Conservation (phyloP, 192 early-diverging fungal species). For the Umbelopsis isabellina region DNA sequence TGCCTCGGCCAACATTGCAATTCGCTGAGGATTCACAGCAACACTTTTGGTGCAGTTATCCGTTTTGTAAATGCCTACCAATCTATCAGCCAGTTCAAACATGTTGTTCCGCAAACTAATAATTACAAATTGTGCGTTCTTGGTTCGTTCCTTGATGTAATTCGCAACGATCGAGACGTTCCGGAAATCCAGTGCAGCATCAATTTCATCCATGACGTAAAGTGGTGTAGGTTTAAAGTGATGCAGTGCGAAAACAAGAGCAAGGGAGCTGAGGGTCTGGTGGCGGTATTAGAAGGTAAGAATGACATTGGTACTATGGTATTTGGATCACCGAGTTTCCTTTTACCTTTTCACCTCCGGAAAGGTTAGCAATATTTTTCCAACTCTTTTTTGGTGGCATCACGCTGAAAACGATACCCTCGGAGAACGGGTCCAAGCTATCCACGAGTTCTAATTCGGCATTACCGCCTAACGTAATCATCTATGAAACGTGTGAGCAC, state of each 20-base stretch:
- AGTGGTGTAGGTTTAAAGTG: slow-evolving; percentile 99
- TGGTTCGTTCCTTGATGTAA: slow-evolving; percentile 97
- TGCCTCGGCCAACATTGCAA: slow-evolving; percentile 16
- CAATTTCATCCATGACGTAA: slow-evolving; percentile 99
- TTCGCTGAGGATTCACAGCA: slow-evolving; percentile 63
- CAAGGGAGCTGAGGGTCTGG: slow-evolving; percentile 95
- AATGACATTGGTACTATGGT: neutral
- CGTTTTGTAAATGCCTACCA: slow-evolving; percentile 99
- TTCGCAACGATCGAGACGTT: slow-evolving; percentile 99
- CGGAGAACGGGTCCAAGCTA: slow-evolving; percentile 96
- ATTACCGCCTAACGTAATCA: slow-evolving; percentile 98
- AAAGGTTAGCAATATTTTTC: slow-evolving; percentile 99
- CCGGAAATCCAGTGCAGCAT: slow-evolving; percentile 97
- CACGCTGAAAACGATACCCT: slow-evolving; percentile 97
- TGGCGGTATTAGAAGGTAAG: neutral
- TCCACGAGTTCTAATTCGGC: slow-evolving; percentile 98
- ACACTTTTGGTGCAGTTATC: slow-evolving; percentile 86
- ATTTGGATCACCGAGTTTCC: neutral
- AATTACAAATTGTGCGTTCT: slow-evolving; percentile 98
- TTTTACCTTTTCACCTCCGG: slow-evolving; percentile 97
- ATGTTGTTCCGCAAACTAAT: slow-evolving; percentile 99
- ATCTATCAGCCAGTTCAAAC: slow-evolving; percentile 99
- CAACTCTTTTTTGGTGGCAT: slow-evolving; percentile 99
- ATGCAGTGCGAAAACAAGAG: slow-evolving; percentile 98
- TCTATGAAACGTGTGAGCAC: slow-evolving; percentile 46